phyloP scores from a whole-genome alignment of 305 asterid genomes.

The Solanum hybrid region DNA sequence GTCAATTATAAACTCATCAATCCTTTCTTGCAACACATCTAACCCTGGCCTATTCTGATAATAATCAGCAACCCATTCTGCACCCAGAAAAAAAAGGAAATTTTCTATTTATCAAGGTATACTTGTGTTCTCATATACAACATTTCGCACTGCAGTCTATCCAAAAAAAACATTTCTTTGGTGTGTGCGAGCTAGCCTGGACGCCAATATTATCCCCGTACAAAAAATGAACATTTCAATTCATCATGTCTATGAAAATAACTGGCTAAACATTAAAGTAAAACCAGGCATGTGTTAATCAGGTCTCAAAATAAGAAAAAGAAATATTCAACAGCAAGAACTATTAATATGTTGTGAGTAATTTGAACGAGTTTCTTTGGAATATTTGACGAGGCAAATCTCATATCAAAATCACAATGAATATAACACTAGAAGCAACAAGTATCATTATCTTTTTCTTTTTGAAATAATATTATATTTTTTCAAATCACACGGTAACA shows the following conservation, averaged over 20 bases:
- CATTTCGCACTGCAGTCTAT: background rate
- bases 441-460: background rate
- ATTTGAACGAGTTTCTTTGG: background rate
- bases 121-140: background rate
- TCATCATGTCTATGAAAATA: background rate
- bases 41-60: constrained; percentile 73
- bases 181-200: background rate
- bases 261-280: background rate
- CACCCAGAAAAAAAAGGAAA: background rate
- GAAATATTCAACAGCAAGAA: background rate
- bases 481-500: background rate
- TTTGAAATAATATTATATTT: background rate
- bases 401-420: background rate
- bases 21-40: constrained; percentile 62
- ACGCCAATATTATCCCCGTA: background rate
- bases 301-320: background rate
- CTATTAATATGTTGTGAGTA: background rate
- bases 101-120: background rate
- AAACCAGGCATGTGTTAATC: background rate
- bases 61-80: constrained; percentile 76
- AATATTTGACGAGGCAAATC: background rate
- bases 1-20: constrained; percentile 69
- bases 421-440: background rate
- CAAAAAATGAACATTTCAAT: background rate
- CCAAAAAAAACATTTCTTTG: background rate